These are phyloP conservation scores for Diaporthe eres DNA, from an alignment of 2,329 filamentous ascomycete species.

Conservation along the genomic window DNA sequence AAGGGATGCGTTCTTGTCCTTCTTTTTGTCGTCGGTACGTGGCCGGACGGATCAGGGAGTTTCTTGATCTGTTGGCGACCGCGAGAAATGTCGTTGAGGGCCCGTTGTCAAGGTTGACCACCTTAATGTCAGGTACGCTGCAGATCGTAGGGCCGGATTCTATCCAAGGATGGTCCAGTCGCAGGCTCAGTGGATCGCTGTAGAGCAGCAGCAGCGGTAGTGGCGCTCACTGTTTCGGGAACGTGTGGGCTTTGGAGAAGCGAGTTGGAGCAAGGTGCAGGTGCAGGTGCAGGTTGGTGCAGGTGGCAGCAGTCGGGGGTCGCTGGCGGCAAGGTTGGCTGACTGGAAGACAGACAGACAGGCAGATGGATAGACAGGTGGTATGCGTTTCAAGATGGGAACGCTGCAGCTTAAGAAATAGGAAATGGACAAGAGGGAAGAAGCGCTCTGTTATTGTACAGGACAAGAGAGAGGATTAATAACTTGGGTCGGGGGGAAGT, in stretches of 20 bases:
- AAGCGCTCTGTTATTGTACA: constrained; percentile 38
- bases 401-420: constrained; percentile 25
- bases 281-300: constrained; percentile 14
- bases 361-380: background rate
- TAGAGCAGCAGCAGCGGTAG: constrained; percentile 22
- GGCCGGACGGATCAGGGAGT: constrained; percentile 23
- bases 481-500: constrained; percentile 37
- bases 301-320: constrained; percentile 20
- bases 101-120: constrained; percentile 36
- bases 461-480: constrained; percentile 38
- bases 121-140: constrained; percentile 43
- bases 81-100: constrained; percentile 22
- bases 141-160: constrained; percentile 39
- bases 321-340: background rate
- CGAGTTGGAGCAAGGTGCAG: constrained; percentile 32
- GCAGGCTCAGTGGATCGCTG: constrained; percentile 31
- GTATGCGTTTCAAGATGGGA: constrained; percentile 37
- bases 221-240: constrained; percentile 13
- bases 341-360: too few relatives aligned
- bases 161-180: constrained; percentile 39
- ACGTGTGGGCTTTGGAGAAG: constrained; percentile 28
- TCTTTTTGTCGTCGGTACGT: constrained; percentile 18
- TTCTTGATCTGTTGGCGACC: constrained; percentile 32
- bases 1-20: constrained; percentile 34
- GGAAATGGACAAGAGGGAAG: constrained; percentile 35